Base-by-base conservation (phyloP, 352 stramenopile species). In the Pythium brassicae region DNA sequence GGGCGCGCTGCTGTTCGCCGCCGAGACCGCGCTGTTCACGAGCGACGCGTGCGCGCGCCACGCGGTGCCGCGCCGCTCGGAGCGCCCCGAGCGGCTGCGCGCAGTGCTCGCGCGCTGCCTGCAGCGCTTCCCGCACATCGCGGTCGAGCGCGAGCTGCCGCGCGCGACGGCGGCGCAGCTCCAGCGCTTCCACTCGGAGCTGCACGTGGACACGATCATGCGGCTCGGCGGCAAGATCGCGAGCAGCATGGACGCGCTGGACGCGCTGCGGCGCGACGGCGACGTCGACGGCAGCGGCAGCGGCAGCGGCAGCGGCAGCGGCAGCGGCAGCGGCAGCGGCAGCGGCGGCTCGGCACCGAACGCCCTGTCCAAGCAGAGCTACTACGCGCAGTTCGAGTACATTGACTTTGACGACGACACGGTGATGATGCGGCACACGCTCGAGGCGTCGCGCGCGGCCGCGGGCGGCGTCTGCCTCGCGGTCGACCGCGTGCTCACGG, bases 381-480 rank as follows among this genome's bases (percentile, higher is more conserved):
- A 80, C 65, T 86, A 83, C 35, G 62, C 63, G 52, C 76, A 86
- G 54, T 87, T 76, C 57, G 70, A 87, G 59, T 84, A 66, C 32
- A 69, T 89, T 29, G 76, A 87, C n/a, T 53, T 91, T 23, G 81
- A 86, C 40, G 69, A 76, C 5, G 83, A 92, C 49, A 86, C 75
- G 53, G 67, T 75, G 34, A 62, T 92, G 27, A 89, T 88, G 78
- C 69, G 69, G 32, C 67, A 86, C 50, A 89, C 83, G n/a, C 45
- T 89, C 12, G 66, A 55, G 11, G 85, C 87, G 0, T 76, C 87
- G 0, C 51, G 86, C 62, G 22, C 63, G 22, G 92, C 83, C 27
- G 40, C 63, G 8, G 86, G 83, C 32, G 82, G 83, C 19, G 82
- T 89, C 20, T 39, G 92, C 9, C 69, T 64, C 4, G 76, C 82